phyloP scores from a whole-genome alignment of 2,329 filamentous ascomycete species.

The Phialophora verrucosa region DNA sequence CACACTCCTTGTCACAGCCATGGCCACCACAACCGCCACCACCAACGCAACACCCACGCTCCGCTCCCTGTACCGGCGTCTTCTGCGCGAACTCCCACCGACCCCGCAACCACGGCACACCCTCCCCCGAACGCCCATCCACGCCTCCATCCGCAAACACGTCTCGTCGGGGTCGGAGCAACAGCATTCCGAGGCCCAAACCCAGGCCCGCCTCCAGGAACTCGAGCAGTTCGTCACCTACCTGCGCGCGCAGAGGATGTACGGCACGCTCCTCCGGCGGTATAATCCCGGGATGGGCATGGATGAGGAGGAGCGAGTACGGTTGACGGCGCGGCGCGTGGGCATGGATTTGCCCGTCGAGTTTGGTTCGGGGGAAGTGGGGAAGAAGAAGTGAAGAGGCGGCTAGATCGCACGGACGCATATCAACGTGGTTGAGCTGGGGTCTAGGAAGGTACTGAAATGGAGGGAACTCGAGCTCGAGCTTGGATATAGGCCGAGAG shows the following conservation, averaged over 20 bases:
- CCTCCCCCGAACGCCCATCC: constrained; percentile 63
- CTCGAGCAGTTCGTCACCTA: constrained; percentile 83
- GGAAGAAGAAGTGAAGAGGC: not conserved
- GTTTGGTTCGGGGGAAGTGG: constrained; percentile 42
- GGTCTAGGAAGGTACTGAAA: not conserved
- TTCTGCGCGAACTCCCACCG: constrained; percentile 86
- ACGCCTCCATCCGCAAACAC: constrained; percentile 69
- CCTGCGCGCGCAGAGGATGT: constrained; percentile 81
- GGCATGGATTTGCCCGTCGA: constrained; percentile 85
- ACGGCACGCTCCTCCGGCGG: constrained; percentile 79
- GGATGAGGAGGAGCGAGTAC: constrained; percentile 80
- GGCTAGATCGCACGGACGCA: not conserved
- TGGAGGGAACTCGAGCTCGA: not conserved
- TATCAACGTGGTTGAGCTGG: not conserved
- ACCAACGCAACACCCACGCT: constrained; percentile 45
- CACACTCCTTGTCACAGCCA: not conserved
- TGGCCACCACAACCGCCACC: constrained; percentile 6
- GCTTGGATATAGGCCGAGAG: not conserved
- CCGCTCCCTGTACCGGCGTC: constrained; percentile 82
- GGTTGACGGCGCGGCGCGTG: constrained; percentile 82
- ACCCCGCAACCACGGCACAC: constrained; percentile 45
- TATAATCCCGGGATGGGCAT: constrained; percentile 94
- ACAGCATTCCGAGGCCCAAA: constrained; percentile 29
- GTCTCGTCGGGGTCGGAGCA: constrained; percentile 52
- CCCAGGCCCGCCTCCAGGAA: constrained; percentile 51